A percentile compares a stretch with the other conserved stretches of the same genome.
phyloP scores from a whole-genome alignment of 2,329 filamentous ascomycete genomes.

The Alternaria brassicae region DNA sequence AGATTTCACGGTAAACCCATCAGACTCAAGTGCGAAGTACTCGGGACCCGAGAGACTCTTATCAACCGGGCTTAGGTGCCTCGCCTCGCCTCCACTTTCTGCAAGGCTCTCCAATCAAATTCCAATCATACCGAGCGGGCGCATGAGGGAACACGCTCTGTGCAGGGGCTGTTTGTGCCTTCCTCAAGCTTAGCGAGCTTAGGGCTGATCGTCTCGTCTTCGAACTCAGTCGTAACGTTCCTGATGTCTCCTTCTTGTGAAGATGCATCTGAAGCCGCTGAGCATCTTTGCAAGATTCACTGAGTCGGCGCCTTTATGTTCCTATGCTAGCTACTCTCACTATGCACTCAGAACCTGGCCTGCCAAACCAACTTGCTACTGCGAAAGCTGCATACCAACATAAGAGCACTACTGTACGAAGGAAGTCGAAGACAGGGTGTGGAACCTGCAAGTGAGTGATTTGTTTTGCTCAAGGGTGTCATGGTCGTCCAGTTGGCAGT shows the following conservation, averaged over 20 bases:
- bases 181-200: neutral
- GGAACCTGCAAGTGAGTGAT: slow-evolving; percentile 15
- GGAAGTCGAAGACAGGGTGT: slow-evolving; percentile 12
- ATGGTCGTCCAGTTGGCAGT: neutral
- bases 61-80: neutral
- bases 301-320: neutral
- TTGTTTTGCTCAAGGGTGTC: neutral
- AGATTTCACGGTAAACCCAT: neutral
- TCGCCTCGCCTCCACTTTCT: neutral
- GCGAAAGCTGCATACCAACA: neutral
- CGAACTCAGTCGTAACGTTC: neutral
- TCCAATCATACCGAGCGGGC: neutral
- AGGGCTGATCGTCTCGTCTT: neutral
- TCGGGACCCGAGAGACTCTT: neutral
- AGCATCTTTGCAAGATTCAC: neutral
- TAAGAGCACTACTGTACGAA: neutral
- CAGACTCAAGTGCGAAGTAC: neutral
- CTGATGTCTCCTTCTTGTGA: neutral
- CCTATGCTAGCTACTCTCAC: neutral
- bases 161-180: neutral
- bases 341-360: neutral
- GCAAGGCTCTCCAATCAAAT: neutral
- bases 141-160: neutral
- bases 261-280: neutral
- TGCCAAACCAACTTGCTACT: neutral